phyloP scores from a whole-genome alignment of 352 stramenopile genomes.

The Phytophthora tubulina region DNA sequence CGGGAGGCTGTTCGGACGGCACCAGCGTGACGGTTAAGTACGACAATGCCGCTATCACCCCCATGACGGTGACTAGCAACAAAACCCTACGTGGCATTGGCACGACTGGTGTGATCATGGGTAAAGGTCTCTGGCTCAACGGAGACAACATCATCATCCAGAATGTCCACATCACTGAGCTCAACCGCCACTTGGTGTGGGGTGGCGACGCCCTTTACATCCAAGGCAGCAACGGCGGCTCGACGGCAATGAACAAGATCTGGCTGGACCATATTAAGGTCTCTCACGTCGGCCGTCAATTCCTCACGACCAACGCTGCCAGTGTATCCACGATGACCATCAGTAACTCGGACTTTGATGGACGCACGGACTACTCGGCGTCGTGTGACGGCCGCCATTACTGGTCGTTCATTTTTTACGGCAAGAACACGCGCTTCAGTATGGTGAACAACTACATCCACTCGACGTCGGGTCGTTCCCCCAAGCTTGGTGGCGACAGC shows the following conservation, averaged over 20 bases:
- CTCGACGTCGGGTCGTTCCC: constrained; percentile 36
- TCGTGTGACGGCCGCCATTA: constrained; percentile 56
- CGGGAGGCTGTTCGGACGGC: constrained; percentile 27
- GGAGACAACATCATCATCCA: constrained; percentile 60
- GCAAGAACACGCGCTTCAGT: constrained; percentile 41
- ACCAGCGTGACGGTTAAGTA: constrained; percentile 34
- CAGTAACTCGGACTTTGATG: constrained; percentile 61
- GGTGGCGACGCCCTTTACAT: constrained; percentile 37
- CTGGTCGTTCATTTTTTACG: constrained; percentile 50
- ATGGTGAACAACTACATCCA: constrained; percentile 51
- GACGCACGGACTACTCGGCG: constrained; percentile 43
- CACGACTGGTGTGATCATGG: constrained; percentile 44
- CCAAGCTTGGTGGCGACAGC: constrained; percentile 40
- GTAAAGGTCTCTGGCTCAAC: constrained; percentile 47
- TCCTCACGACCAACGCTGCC: constrained; percentile 40
- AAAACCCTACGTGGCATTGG: constrained; percentile 53
- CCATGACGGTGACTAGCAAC: constrained; percentile 48
- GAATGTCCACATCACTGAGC: constrained; percentile 43
- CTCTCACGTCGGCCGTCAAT: constrained; percentile 28
- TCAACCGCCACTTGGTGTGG: constrained; percentile 47
- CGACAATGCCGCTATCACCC: constrained; percentile 33
- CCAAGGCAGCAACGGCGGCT: constrained; percentile 30
- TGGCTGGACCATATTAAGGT: constrained; percentile 62
- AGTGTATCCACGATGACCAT: constrained; percentile 49
- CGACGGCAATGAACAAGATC: constrained; percentile 43